phyloP scores from a whole-genome alignment of 345 rosid genomes.

The Corymbia maculata region DNA sequence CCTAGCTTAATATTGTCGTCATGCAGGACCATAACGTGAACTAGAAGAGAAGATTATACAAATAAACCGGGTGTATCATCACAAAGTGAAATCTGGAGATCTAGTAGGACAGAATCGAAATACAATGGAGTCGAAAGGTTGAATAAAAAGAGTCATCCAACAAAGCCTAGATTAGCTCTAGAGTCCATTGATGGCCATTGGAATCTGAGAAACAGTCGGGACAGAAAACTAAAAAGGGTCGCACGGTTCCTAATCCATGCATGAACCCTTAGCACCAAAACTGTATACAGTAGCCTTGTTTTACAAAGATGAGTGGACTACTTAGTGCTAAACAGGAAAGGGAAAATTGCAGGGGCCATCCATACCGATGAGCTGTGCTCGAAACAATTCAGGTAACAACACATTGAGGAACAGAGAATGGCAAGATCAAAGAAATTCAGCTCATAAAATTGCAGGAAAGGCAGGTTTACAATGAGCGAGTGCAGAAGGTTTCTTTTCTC shows the following conservation, averaged over 20 bases:
- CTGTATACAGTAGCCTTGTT: background rate
- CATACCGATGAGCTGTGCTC: background rate
- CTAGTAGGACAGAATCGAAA: background rate
- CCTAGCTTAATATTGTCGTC: background rate
- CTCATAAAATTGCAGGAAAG: background rate
- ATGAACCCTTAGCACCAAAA: background rate
- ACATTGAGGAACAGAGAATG: constrained; percentile 34
- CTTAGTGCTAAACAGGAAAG: background rate
- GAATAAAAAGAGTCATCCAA: background rate
- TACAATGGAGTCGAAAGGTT: background rate
- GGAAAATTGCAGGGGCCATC: background rate
- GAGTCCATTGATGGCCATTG: background rate
- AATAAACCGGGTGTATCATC: background rate
- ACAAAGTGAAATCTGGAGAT: background rate
- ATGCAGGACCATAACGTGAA: background rate
- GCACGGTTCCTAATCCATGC: background rate
- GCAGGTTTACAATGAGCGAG: background rate
- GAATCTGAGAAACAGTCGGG: background rate
- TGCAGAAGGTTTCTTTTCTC: background rate
- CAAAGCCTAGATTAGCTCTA: background rate
- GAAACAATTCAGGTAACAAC: background rate
- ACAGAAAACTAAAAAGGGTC: background rate
- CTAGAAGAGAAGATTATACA: background rate
- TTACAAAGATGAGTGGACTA: background rate
- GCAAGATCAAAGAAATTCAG: constrained; percentile 5